Conservation (phyloP, 306 rosid species). For the Cucumis melo region DNA sequence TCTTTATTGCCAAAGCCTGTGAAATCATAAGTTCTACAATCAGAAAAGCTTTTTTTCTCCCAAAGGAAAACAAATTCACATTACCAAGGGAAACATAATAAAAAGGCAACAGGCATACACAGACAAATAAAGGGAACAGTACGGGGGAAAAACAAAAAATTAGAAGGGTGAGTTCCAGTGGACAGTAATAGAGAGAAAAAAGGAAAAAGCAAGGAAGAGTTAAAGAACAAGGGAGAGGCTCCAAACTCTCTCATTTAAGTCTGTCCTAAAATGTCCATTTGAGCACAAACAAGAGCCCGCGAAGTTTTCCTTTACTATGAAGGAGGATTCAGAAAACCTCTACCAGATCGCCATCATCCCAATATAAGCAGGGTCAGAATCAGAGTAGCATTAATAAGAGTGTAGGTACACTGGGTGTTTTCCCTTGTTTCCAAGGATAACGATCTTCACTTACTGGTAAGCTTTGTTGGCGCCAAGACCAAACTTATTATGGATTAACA, state of each 20-base stretch:
- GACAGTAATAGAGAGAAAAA: not conserved
- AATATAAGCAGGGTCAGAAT: not conserved
- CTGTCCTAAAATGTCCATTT: not conserved
- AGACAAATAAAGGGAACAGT: not conserved
- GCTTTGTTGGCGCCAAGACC: not conserved
- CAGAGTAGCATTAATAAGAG: not conserved
- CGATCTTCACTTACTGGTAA: not conserved
- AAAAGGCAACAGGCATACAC: not conserved
- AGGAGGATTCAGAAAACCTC: not conserved
- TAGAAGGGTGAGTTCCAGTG: not conserved
- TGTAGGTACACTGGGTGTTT: not conserved
- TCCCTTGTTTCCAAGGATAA: not conserved
- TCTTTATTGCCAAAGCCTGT: conserved; percentile 86
- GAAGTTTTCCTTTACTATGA: not conserved
- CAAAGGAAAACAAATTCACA: not conserved
- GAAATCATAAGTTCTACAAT: conserved; percentile 11
- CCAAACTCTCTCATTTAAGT: not conserved
- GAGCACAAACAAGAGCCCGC: not conserved
- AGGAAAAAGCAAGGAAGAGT: not conserved
- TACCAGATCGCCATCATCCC: not conserved
- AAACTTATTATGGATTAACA: not conserved
- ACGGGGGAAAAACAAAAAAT: not conserved
- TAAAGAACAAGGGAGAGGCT: not conserved
- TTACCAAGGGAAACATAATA: not conserved
- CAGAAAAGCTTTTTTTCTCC: not conserved